phyloP scores from a whole-genome alignment of 345 rosid species.

The Kernera saxatilis region DNA sequence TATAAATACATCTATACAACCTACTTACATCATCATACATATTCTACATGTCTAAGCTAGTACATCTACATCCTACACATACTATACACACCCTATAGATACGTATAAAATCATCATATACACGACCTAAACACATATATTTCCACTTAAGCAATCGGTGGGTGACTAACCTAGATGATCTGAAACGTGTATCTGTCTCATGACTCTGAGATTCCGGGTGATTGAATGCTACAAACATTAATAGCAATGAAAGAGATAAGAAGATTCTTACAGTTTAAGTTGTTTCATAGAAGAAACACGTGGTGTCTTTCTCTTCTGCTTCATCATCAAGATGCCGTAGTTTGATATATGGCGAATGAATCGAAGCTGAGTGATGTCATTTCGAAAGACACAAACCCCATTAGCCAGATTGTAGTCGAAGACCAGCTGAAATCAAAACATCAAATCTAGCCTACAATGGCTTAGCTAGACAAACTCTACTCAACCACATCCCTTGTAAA shows the following conservation, averaged over 20 bases:
- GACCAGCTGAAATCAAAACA: too few species aligned
- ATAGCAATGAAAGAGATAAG: neutral
- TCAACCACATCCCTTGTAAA: neutral
- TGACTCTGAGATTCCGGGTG: neutral
- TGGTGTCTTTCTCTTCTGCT: constrained; percentile 31
- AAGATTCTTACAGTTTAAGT: constrained; percentile 42
- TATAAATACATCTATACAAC: too few species aligned
- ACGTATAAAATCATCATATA: too few species aligned
- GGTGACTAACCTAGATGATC: constrained; percentile 19
- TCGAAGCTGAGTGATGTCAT: constrained; percentile 46
- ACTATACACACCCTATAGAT: too few species aligned
- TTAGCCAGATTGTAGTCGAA: neutral
- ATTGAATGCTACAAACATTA: neutral
- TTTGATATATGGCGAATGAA: constrained; percentile 62
- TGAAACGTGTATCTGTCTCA: neutral
- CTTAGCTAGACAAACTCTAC: neutral
- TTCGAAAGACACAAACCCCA: neutral
- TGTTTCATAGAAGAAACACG: constrained; percentile 26
- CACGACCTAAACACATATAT: too few species aligned
- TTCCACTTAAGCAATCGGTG: too few species aligned
- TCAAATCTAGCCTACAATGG: neutral
- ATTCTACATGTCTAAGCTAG: too few species aligned
- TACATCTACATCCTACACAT: too few species aligned
- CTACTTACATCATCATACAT: too few species aligned
- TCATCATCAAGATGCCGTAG: constrained; percentile 32